Conservation (phyloP, 768 basidiomycete species). For the Suillus sp. region DNA sequence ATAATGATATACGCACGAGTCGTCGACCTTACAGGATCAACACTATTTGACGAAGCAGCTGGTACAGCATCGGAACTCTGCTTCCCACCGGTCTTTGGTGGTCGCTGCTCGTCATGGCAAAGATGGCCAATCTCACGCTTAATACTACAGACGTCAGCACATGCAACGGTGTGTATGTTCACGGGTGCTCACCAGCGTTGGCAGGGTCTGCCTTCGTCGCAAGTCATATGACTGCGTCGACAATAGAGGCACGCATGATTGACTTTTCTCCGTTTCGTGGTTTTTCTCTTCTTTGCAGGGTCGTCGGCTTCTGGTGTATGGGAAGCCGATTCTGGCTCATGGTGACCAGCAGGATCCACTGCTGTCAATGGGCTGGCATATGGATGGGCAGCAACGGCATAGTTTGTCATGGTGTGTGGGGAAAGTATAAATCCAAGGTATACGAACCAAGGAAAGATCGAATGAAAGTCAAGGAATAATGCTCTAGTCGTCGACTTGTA, state of each 20-base stretch:
- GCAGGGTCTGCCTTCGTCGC: slow-evolving; percentile 88
- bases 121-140: slow-evolving; percentile 96
- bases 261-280: slow-evolving; percentile 75
- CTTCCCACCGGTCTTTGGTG: slow-evolving; percentile 49
- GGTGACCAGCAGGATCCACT: slow-evolving; percentile 18
- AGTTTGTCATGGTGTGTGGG: slow-evolving; percentile 27
- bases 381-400: slow-evolving; percentile 25
- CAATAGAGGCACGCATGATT: slow-evolving; percentile 95
- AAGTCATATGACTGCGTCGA: slow-evolving; percentile 90
- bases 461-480: slow-evolving; percentile 2
- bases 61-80: slow-evolving; percentile 27
- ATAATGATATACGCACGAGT: slow-evolving; percentile 23
- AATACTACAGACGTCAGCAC: slow-evolving; percentile 53
- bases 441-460: neutral
- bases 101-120: slow-evolving; percentile 84
- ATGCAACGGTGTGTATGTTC: slow-evolving; percentile 14
- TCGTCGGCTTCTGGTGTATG: slow-evolving; percentile 33
- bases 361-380: slow-evolving; percentile 23
- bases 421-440: neutral
- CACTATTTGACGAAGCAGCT: slow-evolving; percentile 26
- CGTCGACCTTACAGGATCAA: slow-evolving; percentile 37
- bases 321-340: slow-evolving; percentile 26
- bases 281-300: slow-evolving; percentile 41
- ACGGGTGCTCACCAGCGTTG: slow-evolving; percentile 77
- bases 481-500: neutral